Evolutionary conservation across 305 asterid genomes (phyloP), one percentile per base, ranked within the genome.

Genomic region (Rubia tinctorum): DNA sequence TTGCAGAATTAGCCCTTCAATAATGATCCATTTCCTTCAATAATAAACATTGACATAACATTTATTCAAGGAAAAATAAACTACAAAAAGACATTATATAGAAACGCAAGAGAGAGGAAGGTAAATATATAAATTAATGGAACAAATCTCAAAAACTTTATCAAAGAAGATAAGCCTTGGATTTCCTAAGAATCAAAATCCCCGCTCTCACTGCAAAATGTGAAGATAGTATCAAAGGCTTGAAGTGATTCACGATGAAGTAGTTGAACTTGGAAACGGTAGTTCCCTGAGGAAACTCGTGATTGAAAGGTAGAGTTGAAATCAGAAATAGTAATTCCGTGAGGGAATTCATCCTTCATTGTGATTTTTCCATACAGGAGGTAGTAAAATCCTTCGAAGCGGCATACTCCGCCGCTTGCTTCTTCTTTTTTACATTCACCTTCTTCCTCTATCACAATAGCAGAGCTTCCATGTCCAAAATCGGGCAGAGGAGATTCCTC

Each of bases 201-300:
- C 25, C 60, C 65, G 39, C 77, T 68, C 14, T 72, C 86, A 2
- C 89, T 87, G 66, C 90, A 88, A 34, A 94, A 84, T 76, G 73
- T 70, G 56, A 83, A 79, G 37, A 91, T 80, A 2, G 71, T 81
- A 70, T 84, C 90, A 0, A 89, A 80, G 43, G 83, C 82, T 80
- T 83, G 74, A 91, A 86, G 91, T 91, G 93, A 82, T 90, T 89
- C 77, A 89, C 90, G 1, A 86, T 81, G 14, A 97, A 88, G 76
- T 82, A 80, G 77, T 90, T 90, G 44, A 90, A 88, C 74, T 85
- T 78, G 22, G 95, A 89, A 64, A 86, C 85, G 39, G 72, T 27
- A 17, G 84, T 75, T 56, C 71, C 80, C 14, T 75, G 59, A 18
- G 59, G 22, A 53, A 53, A 17, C 7, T 53, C 59, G 8, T 51